Base-by-base conservation (phyloP, 2,329 filamentous ascomycete species). In the Ceratocystis huliohia region DNA sequence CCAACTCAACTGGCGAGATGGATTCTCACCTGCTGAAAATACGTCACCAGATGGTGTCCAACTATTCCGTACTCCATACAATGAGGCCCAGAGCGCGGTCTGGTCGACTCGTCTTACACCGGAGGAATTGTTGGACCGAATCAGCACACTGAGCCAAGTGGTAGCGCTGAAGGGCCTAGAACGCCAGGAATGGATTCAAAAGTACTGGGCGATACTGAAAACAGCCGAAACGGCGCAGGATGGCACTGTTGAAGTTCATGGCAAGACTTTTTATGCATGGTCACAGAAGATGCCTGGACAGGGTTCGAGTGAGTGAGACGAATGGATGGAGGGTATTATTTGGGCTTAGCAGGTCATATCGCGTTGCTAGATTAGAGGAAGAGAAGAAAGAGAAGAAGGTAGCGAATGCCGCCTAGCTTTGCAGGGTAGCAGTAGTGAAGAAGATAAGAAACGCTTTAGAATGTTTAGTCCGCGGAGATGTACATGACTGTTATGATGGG, bases 121-220 rank as follows among this genome's bases (percentile, higher is more conserved):
- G 67, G 81, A 88, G 63, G 80, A 78, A 65, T 74, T 89, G 62
- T 88, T 85, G 83, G 79, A 81, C 65, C 79, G 88, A 45, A 79
- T 86, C 68, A 78, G 78, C 61, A 91, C 87, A 13, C 75, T 90
- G 67, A 88, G 85, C 71, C 86, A 89, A 72, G 81, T 91, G 68
- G 81, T 84, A 3, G 78, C 85, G 64, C 74, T 88, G 13, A 73
- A 80, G 61, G 82, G 79, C 1, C 76, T 80, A 65, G 76, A 79
- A 57, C 79, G 78, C 70, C 77, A 76, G 66, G 74, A 77, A 53
- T 80, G 82, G 59, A 77, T 78, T 66, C 77, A 76, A 56, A 74
- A 76, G 67, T 80, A 86, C 68, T 80, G 84, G 64, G 78, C 82
- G 65, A 80, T 81, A 7, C 69, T 89, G 68, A 76, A 77, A 37